Conservation (phyloP, 2,329 filamentous ascomycete genomes). For the Colletotrichum salicis region DNA sequence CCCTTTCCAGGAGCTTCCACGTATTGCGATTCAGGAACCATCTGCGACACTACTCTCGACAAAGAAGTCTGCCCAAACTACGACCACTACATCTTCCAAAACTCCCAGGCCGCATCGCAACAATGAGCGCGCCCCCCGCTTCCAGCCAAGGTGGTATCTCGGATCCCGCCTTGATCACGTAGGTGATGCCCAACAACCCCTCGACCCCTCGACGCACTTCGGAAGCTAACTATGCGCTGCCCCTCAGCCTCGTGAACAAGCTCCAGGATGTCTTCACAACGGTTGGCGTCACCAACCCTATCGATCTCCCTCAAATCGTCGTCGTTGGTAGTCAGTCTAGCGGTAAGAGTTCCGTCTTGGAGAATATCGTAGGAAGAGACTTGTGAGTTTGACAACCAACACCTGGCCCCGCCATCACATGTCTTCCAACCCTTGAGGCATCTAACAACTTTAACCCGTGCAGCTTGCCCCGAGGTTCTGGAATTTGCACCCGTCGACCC, state of each 20-base stretch:
- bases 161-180: slow-evolving; percentile 75
- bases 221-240: slow-evolving; percentile 30
- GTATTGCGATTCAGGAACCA: slow-evolving; percentile 32
- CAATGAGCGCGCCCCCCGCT: slow-evolving; percentile 31
- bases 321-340: slow-evolving; percentile 99
- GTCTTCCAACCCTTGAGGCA: slow-evolving; percentile 6
- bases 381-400: slow-evolving; percentile 74
- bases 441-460: slow-evolving; percentile 41
- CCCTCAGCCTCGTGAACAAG: slow-evolving; percentile 87
- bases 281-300: slow-evolving; percentile 98
- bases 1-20: slow-evolving; percentile 29
- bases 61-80: slow-evolving; percentile 12
- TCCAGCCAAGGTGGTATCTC: slow-evolving; percentile 65
- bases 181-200: slow-evolving; percentile 40
- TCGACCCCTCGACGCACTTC: slow-evolving; percentile 28
- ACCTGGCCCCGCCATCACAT: slow-evolving; percentile 34
- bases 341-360: slow-evolving; percentile 98
- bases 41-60: slow-evolving; percentile 34
- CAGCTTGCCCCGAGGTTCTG: slow-evolving; percentile 94
- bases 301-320: slow-evolving; percentile 97
- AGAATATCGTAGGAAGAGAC: slow-evolving; percentile 98
- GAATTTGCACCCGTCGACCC: slow-evolving; percentile 95
- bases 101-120: slow-evolving; percentile 25
- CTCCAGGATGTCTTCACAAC: slow-evolving; percentile 99
- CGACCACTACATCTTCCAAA: background rate